Percentiles rank a stretch among this genome's conserved stretches.
Evolutionary conservation across 345 rosid genomes (phyloP).

Genomic region (Tarenaya hassleriana): DNA sequence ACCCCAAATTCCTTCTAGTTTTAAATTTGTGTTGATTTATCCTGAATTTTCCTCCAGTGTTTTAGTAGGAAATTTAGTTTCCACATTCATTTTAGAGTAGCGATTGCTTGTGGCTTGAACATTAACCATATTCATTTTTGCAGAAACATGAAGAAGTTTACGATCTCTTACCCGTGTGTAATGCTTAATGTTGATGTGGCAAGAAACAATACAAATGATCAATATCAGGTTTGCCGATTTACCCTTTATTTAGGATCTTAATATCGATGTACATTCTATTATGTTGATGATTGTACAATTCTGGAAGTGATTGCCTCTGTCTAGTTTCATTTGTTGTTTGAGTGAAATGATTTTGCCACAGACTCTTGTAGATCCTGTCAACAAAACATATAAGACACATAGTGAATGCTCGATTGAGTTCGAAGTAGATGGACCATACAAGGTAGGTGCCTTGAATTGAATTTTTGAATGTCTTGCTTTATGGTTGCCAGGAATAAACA

Average conservation of each 20-base stretch:
- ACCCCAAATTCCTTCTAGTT: slow-evolving; percentile 7
- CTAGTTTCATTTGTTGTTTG: slow-evolving; percentile 18
- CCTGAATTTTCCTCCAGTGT: neutral
- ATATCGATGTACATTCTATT: neutral
- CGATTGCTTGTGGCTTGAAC: slow-evolving; percentile 16
- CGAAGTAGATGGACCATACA: slow-evolving; percentile 99
- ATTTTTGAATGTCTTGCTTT: slow-evolving; percentile 14
- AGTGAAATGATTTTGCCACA: slow-evolving; percentile 29
- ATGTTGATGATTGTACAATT: slow-evolving; percentile 6
- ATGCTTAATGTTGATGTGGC: slow-evolving; percentile 97
- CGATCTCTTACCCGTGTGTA: slow-evolving; percentile 94
- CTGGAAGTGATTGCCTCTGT: slow-evolving; percentile 19
- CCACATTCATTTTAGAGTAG: slow-evolving; percentile 7
- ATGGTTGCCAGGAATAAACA: slow-evolving; percentile 18
- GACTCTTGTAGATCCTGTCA: slow-evolving; percentile 76
- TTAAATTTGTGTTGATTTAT: neutral
- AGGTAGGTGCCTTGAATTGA: slow-evolving; percentile 45
- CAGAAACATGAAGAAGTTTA: slow-evolving; percentile 79
- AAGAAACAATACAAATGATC: slow-evolving; percentile 87
- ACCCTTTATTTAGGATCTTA: neutral
- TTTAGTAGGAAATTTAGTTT: slow-evolving; percentile 1
- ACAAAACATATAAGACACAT: slow-evolving; percentile 63
- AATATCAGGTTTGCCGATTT: slow-evolving; percentile 65
- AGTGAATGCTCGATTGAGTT: slow-evolving; percentile 99
- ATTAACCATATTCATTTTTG: slow-evolving; percentile 23